phyloP scores from a whole-genome alignment of 1,139 yeast genomes.

The Yamadazyma friedrichii region DNA sequence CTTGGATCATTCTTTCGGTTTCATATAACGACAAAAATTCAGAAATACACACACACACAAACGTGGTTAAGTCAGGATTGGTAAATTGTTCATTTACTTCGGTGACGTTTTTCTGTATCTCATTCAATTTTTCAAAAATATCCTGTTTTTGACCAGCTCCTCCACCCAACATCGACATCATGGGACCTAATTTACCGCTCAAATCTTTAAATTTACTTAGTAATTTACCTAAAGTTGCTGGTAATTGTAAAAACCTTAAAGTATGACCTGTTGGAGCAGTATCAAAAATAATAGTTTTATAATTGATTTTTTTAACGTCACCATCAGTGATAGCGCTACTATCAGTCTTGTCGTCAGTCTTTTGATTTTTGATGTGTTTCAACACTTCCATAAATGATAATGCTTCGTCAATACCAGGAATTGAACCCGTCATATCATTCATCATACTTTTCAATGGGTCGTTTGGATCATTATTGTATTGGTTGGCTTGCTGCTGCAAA shows the following conservation, averaged over 20 bases:
- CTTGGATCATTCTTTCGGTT: slow-evolving; percentile 96
- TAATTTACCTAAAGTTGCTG: slow-evolving; percentile 84
- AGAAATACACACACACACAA: slow-evolving; percentile 95
- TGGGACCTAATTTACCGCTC: slow-evolving; percentile 86
- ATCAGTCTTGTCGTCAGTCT: slow-evolving; percentile 23
- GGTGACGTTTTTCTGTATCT: slow-evolving; percentile 76
- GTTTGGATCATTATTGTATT: slow-evolving; percentile 56
- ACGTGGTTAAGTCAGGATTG: slow-evolving; percentile 92
- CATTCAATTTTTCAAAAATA: slow-evolving; percentile 76
- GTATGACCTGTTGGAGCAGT: slow-evolving; percentile 99
- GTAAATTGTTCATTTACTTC: slow-evolving; percentile 95
- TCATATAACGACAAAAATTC: slow-evolving; percentile 94
- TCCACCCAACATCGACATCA: slow-evolving; percentile 76
- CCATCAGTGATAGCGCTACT: slow-evolving; percentile 24
- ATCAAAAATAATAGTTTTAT: slow-evolving; percentile 90
- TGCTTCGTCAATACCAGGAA: slow-evolving; percentile 98
- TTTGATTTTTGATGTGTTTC: slow-evolving; percentile 89
- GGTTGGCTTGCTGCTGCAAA: slow-evolving; percentile 62
- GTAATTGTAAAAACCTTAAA: slow-evolving; percentile 87
- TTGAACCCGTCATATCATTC: slow-evolving; percentile 91
- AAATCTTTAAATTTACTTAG: slow-evolving; percentile 84
- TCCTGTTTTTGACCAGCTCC: slow-evolving; percentile 68
- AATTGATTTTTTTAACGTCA: slow-evolving; percentile 35
- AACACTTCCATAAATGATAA: slow-evolving; percentile 95
- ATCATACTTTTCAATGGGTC: slow-evolving; percentile 68